Base-by-base conservation (phyloP, 306 rosid species). In the Ormosia emarginata region DNA sequence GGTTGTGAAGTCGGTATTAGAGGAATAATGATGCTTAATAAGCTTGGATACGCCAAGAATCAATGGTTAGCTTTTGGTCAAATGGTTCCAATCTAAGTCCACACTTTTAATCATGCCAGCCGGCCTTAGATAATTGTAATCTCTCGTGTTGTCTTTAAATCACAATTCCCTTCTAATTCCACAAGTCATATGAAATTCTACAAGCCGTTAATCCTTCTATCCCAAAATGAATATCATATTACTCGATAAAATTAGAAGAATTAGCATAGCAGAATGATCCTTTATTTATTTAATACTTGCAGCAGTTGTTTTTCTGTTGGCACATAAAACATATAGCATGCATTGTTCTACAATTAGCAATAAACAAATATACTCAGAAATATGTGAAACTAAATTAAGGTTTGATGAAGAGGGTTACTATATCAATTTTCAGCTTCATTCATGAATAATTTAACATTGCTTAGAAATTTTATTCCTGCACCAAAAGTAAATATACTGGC, bases 111-210 rank as follows among this genome's bases (percentile, higher is more conserved):
- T 43, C 8, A 43, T 10, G 24, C 24, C 24, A 24, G 1, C 24
- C 24, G 58, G n/a, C 91, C 91, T 65, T 87, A 83, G 67, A 82
- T 73, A 40, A 11, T 4, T 79, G 55, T 79, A 36, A 7, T 18
- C 37, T 34, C 61, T 63, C 6, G 13, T 61, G 24, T 74, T 14
- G 59, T 41, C 10, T 64, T 32, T 30, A 39, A 40, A 55, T 40
- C 47, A 55, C 24, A 67, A 67, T 83, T 63, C 46, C 44, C 47
- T 69, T 75, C 78, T 4, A 41, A 6, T 64, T 55, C 55, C 56
- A 53, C 50, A 37, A 34, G 44, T 76, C 14, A 10, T 15, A 14
- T 66, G 33, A 72, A 44, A 29, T 73, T 79, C 18, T 66, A 71
- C 34, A 14, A 13, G 39, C 24, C 8, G 4, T 34, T 40, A 49